phyloP scores from a whole-genome alignment of 768 basidiomycete genomes.

The Rhizopogon rudus region DNA sequence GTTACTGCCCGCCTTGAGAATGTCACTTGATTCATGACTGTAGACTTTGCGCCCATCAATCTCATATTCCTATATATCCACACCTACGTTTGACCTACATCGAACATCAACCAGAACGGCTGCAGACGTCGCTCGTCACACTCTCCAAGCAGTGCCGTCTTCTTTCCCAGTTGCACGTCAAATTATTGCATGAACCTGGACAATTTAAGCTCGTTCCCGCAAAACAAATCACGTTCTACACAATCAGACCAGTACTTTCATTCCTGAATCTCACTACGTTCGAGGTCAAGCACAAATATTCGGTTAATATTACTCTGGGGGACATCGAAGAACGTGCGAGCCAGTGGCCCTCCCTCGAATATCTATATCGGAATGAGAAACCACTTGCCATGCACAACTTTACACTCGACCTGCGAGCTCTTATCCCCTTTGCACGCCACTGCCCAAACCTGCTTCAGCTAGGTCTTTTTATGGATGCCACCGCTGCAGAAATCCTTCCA shows the following conservation, averaged over 20 bases:
- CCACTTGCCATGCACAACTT: constrained; percentile 26
- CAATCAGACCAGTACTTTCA: constrained; percentile 30
- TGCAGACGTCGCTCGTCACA: no score
- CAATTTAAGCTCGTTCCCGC: constrained; percentile 10
- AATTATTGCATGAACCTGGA: constrained; percentile 19
- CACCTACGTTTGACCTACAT: no score
- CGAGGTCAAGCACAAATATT: constrained; percentile 26
- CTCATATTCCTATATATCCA: constrained; percentile 49
- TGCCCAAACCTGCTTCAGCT: constrained; percentile 27
- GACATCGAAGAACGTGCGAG: constrained; percentile 41
- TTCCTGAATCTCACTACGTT: constrained; percentile 3
- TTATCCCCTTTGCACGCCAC: constrained; percentile 30
- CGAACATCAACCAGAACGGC: constrained; percentile 25
- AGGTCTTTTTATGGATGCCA: constrained; percentile 26
- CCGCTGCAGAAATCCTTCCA: constrained; percentile 2
- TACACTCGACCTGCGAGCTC: constrained; percentile 30
- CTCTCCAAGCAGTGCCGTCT: no score
- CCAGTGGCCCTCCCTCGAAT: constrained; percentile 40
- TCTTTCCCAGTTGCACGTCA: constrained; percentile 29
- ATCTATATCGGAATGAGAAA: constrained; percentile 41
- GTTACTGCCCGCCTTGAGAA: no score
- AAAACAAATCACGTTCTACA: constrained; percentile 28
- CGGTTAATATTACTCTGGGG: constrained; percentile 29
- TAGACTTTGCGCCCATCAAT: constrained; percentile 38
- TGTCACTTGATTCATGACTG: no score